A percentile compares a stretch with the other conserved stretches of the same genome.
phyloP scores from a whole-genome alignment of 805 yeast genomes.

The Cyberlindnera veronae region DNA sequence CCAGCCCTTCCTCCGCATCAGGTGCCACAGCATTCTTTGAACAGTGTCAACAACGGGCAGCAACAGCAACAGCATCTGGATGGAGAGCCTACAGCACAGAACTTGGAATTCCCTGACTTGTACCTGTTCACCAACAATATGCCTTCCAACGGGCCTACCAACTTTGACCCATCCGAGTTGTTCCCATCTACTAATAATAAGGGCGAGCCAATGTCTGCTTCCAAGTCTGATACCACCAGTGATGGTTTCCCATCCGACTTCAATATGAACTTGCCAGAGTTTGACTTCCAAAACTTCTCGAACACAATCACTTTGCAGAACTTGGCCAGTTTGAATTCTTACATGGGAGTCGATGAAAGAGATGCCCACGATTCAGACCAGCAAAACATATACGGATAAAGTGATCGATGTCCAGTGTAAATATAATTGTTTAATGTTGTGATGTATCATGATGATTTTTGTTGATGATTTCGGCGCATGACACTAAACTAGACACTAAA shows the following conservation, averaged over 20 bases:
- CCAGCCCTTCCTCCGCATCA: no score
- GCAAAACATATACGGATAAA: no score
- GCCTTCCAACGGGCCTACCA: conserved; percentile 17
- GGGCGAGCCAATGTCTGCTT: conserved; percentile 4
- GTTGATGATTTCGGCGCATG: no score
- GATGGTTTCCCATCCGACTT: conserved; percentile 23
- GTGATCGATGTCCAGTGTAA: no score
- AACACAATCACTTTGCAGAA: conserved; percentile 24
- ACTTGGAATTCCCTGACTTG: conserved; percentile 27
- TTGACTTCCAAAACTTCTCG: conserved; percentile 24
- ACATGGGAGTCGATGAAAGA: no score
- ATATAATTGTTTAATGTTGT: no score
- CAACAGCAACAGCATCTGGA: conserved; percentile 4
- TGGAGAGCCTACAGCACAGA: conserved; percentile 1
- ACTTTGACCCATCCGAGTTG: conserved; percentile 27
- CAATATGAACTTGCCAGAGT: conserved; percentile 25
- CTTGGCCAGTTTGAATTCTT: conserved; percentile 22
- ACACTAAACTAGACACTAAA: no score
- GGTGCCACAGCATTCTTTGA: no score
- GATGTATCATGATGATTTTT: no score
- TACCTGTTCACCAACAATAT: conserved; percentile 27
- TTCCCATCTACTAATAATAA: conserved; percentile 17
- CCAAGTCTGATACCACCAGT: conserved; percentile 17
- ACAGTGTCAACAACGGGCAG: no score
- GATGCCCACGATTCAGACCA: no score